phyloP scores from a whole-genome alignment of 495 filamentous ascomycete genomes.

The Delitschia confertaspora region DNA sequence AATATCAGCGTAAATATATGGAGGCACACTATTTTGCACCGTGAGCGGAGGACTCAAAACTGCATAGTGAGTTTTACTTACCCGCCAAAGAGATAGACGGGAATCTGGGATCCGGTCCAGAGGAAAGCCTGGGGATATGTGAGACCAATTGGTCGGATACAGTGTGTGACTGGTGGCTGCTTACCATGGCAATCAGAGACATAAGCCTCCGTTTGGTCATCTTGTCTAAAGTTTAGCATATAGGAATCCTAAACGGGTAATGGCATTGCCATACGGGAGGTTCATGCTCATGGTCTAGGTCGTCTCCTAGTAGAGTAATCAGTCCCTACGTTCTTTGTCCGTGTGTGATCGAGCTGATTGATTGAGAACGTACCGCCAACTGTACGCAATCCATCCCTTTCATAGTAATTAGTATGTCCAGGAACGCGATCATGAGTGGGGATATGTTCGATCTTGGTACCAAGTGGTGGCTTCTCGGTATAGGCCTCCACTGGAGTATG shows the following conservation, averaged over 20 bases:
- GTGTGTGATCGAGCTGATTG: too few relatives aligned
- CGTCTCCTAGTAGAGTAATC: constrained; percentile 4
- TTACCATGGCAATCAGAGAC: constrained; percentile 51
- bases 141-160: too few relatives aligned
- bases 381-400: constrained; percentile 44
- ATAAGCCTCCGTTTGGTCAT: constrained; percentile 51
- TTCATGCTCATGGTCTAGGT: constrained; percentile 43
- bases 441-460: constrained; percentile 9
- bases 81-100: constrained; percentile 39
- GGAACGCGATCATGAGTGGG: constrained; percentile 27
- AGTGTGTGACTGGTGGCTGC: too few relatives aligned
- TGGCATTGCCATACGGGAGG: constrained; percentile 31
- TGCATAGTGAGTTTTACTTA: not conserved
- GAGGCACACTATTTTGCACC: constrained; percentile 36
- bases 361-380: constrained; percentile 33
- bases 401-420: constrained; percentile 41
- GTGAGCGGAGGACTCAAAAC: not conserved
- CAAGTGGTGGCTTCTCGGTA: not conserved
- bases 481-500: constrained; percentile 2
- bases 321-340: not conserved
- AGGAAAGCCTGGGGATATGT: constrained; percentile 39
- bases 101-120: constrained; percentile 59
- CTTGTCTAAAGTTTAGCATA: constrained; percentile 31
- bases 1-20: constrained; percentile 56
- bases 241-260: too few relatives aligned